Base-by-base conservation (phyloP, 768 basidiomycete species). In the Pleurotus citrinopileatus region DNA sequence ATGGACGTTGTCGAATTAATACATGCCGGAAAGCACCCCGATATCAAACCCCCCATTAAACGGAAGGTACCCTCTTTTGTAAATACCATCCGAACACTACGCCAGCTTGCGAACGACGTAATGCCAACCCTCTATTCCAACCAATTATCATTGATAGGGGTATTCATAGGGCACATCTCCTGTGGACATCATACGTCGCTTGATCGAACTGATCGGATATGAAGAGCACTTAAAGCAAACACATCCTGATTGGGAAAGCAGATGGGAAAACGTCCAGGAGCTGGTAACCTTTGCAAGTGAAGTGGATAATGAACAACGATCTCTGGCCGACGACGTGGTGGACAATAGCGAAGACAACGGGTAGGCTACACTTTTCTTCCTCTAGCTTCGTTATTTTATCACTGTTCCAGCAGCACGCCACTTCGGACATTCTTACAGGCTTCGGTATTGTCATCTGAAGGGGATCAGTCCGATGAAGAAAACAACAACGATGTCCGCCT, bases 261-360 rank as follows among this genome's bases (percentile, higher is more conserved):
- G 90, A 34, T 88, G 87, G 89, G 89, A 93, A 68, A 96, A 96
- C 65, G 83, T 94, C 1, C 77, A 87, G 60, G 92, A 94, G 68
- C 72, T 96, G 59, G 84, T 91, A 53, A 85, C 77, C n/a, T 90
- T 89, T 59, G 87, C 88, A 6, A 82, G 73, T 53, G 84, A 89
- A 55, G 70, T 79, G 25, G 75, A 77, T 48, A 59, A 64, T 9
- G 70, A 68, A 7, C 26, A 7, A 44, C 8, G 13, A 7, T 15
- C 29, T 20, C 12, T 20, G 47, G 13, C 29, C 27, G 25, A 25
- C 28, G 17, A 19, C 2, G 4, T 19, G 9, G 27, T 6, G 44
- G 27, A 36, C 23, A 12, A 15, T 17, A 17, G 23, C 42, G 42
- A 36, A 48, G 22, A 12, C 10, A 23, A 32, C 3, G 10, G 22